Evolutionary conservation across 2,329 filamentous ascomycete species (phyloP), one percentile per base, ranked within the genome.

Genomic region (Fusarium phyllophilum): DNA sequence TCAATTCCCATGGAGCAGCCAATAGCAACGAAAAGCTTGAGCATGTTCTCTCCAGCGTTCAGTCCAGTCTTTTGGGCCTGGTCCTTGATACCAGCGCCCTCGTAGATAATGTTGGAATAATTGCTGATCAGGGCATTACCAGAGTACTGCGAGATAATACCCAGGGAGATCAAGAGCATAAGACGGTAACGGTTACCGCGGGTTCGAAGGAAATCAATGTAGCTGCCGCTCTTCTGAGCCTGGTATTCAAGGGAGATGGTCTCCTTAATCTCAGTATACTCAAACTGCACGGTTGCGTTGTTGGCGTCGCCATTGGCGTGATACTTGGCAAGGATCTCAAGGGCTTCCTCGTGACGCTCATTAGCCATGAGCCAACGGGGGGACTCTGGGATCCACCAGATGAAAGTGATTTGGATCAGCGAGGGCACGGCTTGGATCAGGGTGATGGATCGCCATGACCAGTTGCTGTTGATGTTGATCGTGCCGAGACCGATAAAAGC

Each of bases 41-140:
- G 36, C 66, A 68, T 68, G 13, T 68, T 68, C 31, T 68, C 66
- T 68, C 66, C 66, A 4, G 55, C 66, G 8, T 68, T 68, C 20
- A 68, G 6, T 68, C 66, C 66, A 4, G 66, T 58, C 82, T 90
- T 89, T 78, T 86, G 85, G 72, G 87, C 86, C 77, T 89, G 84
- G 33, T 86, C 82, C 1, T 75, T 87, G 77, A 92, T 91, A 51
- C 90, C 90, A 55, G 90, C 89, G 44, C 87, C 87, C 45, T 86
- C 82, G 80, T 91, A 91, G 68, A 93, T 86, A 58, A 86, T 85
- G 69, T 90, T 88, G 76, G 90, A 89, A 79, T 92, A 92, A 82
- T 92, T 92, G 68, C 86, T 89, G 77, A 93, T 89, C 8, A 93
- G 81, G 17, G 89, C 90, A 78, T 92, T 93, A 46, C 91, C 91